Evolutionary conservation across 352 stramenopile species (phyloP), one percentile per base, ranked within the genome.

Genomic region (Nothophytophthora sp.): DNA sequence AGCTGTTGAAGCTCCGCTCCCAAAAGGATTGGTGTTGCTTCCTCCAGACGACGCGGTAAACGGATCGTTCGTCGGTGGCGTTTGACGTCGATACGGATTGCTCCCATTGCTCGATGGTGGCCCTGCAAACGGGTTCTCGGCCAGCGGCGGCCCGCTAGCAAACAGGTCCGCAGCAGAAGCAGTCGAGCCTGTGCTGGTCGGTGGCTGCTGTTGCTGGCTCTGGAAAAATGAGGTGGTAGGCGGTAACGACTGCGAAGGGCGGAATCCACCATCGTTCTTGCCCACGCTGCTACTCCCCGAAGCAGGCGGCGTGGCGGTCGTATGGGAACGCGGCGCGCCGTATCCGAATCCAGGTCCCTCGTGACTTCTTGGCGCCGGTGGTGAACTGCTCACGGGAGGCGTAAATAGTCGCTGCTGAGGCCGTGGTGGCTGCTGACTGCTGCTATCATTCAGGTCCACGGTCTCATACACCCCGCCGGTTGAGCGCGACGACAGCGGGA

Each of bases 371-470:
- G 54, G 47, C 5, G 39, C 20, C 19, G 44, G 28, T 9, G 46
- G 19, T 6, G 35, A 29, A 13, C 35, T 41, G 23, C n/a, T n/a
- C n/a, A 22, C 19, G 8, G 34, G 34, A 22, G 33, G 45, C 22
- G 45, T 43, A 19, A 53, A 53, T n/a, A 50, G 42, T 13, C 42
- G 28, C 29, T 49, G 42, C 18, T 32, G 36, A 5, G 35, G 50
- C 32, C 28, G 24, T 5, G 51, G 50, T 22, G 55, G 37, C 45
- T 62, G 50, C 10, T 67, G 50, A 30, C 46, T 52, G 37, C 30
- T 67, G 28, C 76, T 62, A 7, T 70, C 62, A 40, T 67, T 62
- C 18, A 80, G 53, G 34, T 80, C 69, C 38, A 80, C 69, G 1
- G 69, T 80, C 53, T 80, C 69, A 51, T 80, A 80, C 20, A 58